These are phyloP conservation scores for Elsinoe arachidis DNA, from an alignment of 2,329 filamentous ascomycete species.

Conservation along the genomic window DNA sequence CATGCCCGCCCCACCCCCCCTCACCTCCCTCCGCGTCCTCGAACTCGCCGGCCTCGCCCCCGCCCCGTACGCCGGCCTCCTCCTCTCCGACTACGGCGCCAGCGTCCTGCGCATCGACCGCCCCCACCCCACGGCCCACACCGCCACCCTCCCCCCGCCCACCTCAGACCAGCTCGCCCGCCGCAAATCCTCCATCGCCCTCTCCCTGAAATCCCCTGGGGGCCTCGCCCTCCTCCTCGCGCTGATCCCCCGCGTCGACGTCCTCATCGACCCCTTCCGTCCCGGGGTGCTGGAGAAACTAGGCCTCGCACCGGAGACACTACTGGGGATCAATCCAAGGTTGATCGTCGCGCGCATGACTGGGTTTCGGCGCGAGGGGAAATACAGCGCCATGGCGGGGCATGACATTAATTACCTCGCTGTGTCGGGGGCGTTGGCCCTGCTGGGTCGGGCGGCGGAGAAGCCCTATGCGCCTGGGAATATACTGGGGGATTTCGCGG, in stretches of 20 bases:
- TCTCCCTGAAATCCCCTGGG: constrained; percentile 63
- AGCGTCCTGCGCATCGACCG: constrained; percentile 80
- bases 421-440: constrained; percentile 66
- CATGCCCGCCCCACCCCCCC: constrained; percentile 33
- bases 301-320: constrained; percentile 60
- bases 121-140: constrained; percentile 35
- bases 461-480: constrained; percentile 75
- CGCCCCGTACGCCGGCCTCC: constrained; percentile 75
- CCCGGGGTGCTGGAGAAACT: constrained; percentile 83
- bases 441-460: constrained; percentile 63
- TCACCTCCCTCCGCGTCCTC: constrained; percentile 53
- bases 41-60: constrained; percentile 57
- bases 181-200: constrained; percentile 68
- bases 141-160: constrained; percentile 24
- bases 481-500: constrained; percentile 82
- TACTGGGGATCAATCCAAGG: constrained; percentile 60
- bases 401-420: constrained; percentile 97
- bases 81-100: constrained; percentile 84
- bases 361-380: constrained; percentile 79
- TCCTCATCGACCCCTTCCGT: constrained; percentile 88
- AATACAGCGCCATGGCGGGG: constrained; percentile 79
- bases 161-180: constrained; percentile 67
- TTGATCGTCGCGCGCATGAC: constrained; percentile 81
- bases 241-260: constrained; percentile 57
- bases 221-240: constrained; percentile 59